Evolutionary conservation across 495 filamentous ascomycete genomes (phyloP).

Genomic region (Darksidea phi): DNA sequence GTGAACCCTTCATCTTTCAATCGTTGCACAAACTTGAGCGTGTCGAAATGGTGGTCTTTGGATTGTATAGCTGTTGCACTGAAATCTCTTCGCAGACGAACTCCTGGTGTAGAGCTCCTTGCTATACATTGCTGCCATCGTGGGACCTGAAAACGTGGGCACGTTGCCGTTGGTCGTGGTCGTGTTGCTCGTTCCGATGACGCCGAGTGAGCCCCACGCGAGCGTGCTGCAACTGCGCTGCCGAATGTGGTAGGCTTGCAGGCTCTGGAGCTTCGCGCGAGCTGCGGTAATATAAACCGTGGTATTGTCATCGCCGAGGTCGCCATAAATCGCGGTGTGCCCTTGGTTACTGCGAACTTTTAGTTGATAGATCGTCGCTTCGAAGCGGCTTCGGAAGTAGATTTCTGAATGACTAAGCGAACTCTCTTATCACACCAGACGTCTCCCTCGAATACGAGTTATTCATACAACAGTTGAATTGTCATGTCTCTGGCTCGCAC

Average conservation of each 20-base stretch:
- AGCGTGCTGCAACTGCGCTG: constrained; percentile 8
- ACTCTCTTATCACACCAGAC: too few species aligned
- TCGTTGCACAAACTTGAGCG: constrained; percentile 91
- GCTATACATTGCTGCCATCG: background rate
- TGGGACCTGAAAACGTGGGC: background rate
- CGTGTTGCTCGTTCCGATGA: background rate
- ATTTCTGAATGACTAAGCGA: too few species aligned
- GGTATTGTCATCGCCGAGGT: constrained; percentile 22
- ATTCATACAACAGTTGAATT: too few species aligned
- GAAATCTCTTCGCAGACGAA: constrained; percentile 49
- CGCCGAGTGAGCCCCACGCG: background rate
- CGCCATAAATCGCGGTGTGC: constrained; percentile 9
- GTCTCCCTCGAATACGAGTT: too few species aligned
- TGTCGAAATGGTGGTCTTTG: constrained; percentile 96
- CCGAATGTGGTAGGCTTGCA: constrained; percentile 7
- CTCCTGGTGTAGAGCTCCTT: background rate
- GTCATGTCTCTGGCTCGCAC: too few species aligned
- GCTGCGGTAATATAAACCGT: constrained; percentile 30
- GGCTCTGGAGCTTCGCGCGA: constrained; percentile 12
- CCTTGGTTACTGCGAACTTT: too few species aligned
- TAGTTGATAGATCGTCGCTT: too few species aligned
- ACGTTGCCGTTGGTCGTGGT: background rate
- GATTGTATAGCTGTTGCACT: constrained; percentile 60
- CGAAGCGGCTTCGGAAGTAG: too few species aligned
- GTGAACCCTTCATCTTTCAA: constrained; percentile 90